phyloP scores from a whole-genome alignment of 2,329 filamentous ascomycete species.

The Calonectria crousiana region DNA sequence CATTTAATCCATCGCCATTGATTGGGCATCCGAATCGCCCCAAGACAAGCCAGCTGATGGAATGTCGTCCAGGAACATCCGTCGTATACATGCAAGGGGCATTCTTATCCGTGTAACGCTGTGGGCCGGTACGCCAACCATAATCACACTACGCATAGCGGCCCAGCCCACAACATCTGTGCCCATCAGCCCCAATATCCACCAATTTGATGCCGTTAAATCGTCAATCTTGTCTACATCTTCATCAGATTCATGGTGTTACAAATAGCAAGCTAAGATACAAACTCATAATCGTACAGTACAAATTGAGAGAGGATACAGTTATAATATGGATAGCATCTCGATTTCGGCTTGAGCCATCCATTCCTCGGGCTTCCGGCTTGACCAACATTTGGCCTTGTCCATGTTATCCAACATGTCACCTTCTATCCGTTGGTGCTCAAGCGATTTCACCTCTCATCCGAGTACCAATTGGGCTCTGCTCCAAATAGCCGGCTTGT shows the following conservation, averaged over 20 bases:
- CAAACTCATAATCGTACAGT: conserved; percentile 20
- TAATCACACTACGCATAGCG: background rate
- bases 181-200: background rate
- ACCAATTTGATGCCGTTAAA: background rate
- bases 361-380: background rate
- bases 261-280: conserved; percentile 19
- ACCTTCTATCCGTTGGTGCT: background rate
- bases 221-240: background rate
- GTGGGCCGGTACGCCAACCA: background rate
- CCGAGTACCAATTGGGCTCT: background rate
- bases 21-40: background rate
- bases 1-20: background rate
- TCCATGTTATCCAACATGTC: background rate
- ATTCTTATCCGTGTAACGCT: background rate
- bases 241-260: conserved; percentile 18
- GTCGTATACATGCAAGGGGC: background rate
- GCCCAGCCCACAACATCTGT: background rate
- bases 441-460: background rate
- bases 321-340: background rate
- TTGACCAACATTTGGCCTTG: background rate
- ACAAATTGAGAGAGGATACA: conserved; percentile 6
- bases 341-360: background rate
- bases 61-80: background rate
- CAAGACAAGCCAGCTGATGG: background rate
- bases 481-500: background rate